Evolutionary conservation across 2,329 filamentous ascomycete genomes (phyloP).

Genomic region (Neocucurbitaria cava): DNA sequence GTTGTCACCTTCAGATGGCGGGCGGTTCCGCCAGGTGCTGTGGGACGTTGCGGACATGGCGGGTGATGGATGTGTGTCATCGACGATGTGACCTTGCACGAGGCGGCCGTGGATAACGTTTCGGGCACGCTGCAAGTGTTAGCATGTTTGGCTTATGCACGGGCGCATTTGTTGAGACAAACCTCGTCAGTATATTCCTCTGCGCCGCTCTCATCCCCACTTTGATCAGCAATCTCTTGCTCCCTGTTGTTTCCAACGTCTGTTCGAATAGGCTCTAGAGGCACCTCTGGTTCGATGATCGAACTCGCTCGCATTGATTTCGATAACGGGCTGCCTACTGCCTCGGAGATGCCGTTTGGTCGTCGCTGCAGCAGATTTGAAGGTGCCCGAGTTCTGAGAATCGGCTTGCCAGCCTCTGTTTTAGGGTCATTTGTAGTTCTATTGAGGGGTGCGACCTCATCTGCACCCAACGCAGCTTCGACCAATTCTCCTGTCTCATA

Average conservation of each 20-base stretch:
- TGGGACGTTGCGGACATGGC: constrained; percentile 69
- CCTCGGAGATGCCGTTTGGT: constrained; percentile 34
- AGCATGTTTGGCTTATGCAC: constrained; percentile 7
- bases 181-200: constrained; percentile 72
- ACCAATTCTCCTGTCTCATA: constrained; percentile 48
- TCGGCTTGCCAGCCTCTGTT: constrained; percentile 37
- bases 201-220: constrained; percentile 29
- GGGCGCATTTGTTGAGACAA: constrained; percentile 11
- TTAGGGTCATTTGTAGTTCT: constrained; percentile 35
- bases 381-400: constrained; percentile 23
- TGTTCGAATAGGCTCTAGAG: constrained; percentile 32
- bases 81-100: constrained; percentile 92
- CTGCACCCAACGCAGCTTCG: constrained; percentile 40
- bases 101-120: constrained; percentile 92
- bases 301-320: constrained; percentile 47
- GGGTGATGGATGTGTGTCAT: constrained; percentile 88
- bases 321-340: constrained; percentile 40
- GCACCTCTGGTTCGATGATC: constrained; percentile 41
- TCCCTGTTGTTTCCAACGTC: constrained; percentile 26
- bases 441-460: constrained; percentile 42
- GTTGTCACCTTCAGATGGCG: constrained; percentile 56
- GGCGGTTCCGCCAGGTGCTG: constrained; percentile 55
- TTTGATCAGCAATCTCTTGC: constrained; percentile 19
- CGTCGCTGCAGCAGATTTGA: constrained; percentile 41
- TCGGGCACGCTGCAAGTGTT: constrained; percentile 65